Conservation (phyloP, 2,329 filamentous ascomycete genomes). For the Aureobasidium sp. region DNA sequence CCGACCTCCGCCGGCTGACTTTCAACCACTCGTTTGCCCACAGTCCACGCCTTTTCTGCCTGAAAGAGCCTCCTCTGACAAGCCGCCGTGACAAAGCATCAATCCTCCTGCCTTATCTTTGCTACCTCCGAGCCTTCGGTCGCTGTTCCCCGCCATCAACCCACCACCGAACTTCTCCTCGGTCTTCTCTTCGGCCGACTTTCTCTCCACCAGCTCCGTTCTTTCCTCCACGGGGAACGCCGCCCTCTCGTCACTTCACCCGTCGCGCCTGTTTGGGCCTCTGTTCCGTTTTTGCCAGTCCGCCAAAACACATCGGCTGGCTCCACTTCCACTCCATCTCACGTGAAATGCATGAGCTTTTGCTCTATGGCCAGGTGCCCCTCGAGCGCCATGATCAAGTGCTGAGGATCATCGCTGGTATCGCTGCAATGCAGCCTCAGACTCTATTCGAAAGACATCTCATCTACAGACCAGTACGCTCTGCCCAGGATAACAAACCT, state of each 20-base stretch:
- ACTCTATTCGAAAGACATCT: constrained; percentile 60
- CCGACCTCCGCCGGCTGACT: constrained; percentile 9
- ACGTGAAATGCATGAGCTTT: constrained; percentile 64
- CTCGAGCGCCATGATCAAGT: constrained; percentile 64
- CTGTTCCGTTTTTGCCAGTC: background rate
- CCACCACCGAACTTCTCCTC: constrained; percentile 9
- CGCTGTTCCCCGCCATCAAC: background rate
- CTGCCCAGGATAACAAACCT: constrained; percentile 47
- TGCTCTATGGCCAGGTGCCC: constrained; percentile 67
- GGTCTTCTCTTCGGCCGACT: constrained; percentile 12
- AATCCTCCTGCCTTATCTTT: constrained; percentile 11
- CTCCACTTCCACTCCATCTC: background rate
- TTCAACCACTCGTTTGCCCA: constrained; percentile 16
- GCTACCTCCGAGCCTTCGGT: constrained; percentile 4
- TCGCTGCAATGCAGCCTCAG: constrained; percentile 68
- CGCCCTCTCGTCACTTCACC: constrained; percentile 9
- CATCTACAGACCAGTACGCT: constrained; percentile 58
- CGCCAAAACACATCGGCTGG: background rate
- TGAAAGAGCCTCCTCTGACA: constrained; percentile 3
- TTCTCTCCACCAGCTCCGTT: constrained; percentile 7
- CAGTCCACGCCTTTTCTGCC: background rate
- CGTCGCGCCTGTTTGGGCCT: constrained; percentile 3
- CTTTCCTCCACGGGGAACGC: constrained; percentile 18
- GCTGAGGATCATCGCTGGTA: constrained; percentile 66
- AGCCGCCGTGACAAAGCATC: constrained; percentile 6